Base-by-base conservation (phyloP, 768 basidiomycete species). In the Tulasnella sp. region DNA sequence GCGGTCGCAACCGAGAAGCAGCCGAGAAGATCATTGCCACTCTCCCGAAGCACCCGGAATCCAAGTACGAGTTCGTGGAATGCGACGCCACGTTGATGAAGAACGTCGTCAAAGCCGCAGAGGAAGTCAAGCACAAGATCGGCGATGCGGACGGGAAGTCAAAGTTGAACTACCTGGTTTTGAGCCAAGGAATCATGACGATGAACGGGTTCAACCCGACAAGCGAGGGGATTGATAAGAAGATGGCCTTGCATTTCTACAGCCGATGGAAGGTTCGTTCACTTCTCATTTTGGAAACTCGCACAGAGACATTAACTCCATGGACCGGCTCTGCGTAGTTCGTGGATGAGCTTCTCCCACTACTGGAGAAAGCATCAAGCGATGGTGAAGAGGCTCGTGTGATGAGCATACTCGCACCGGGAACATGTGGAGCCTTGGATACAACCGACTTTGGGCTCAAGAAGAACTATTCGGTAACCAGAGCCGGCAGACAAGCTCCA, bases 51-150 rank as follows among this genome's bases (percentile, higher is more conserved):
- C 74, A 78, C 20, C 40, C 35, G 2, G 44, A 26, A 37, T 80
- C 79, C 70, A 81, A 79, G 26, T 85, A 83, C 80, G 83, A 83
- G 79, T 83, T 83, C 51, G 80, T 83, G 1, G 23, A 78, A 70
- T 83, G 82, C 80, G 82, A 83, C 71, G 82, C 78, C 35, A 73
- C 81, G 20, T 71, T 80, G 37, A 82, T 83, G 81, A 75, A 72
- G 70, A 81, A 81, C 79, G 78, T 72, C 20, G 39, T 42, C 23
- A 46, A 40, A 72, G 71, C 71, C 20, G 71, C 71, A 6, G 71
- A 40, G 71, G 71, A 72, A 15, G 44, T 72, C 71, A 72, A 72
- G n/a, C 44, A 40, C 39, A 72, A 42, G 44, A 72, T 72, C 23
- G 23, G 51, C 51, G 51, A 51, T 7, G 51, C 51, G 5, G 61